These are phyloP conservation scores for Fusarium nurragi DNA, from an alignment of 2,329 filamentous ascomycete genomes.

Conservation along the genomic window DNA sequence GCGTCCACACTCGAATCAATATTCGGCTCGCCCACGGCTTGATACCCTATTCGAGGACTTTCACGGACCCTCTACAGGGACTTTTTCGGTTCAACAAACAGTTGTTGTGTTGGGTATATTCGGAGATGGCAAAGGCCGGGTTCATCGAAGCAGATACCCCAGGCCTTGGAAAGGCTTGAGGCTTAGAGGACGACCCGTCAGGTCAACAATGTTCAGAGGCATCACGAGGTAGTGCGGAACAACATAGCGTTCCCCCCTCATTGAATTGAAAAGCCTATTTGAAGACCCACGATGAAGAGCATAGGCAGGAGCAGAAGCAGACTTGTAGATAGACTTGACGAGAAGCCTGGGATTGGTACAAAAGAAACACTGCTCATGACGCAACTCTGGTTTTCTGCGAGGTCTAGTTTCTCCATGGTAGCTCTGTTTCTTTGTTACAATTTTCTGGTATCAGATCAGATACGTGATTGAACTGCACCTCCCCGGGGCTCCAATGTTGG, in stretches of 20 bases:
- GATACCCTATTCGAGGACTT: background rate
- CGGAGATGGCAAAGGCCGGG: constrained; percentile 24
- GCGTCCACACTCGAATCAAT: background rate
- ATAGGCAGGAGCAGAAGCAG: background rate
- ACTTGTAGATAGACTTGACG: constrained; percentile 26
- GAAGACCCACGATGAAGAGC: constrained; percentile 2
- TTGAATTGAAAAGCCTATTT: constrained; percentile 37
- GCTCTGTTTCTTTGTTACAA: background rate
- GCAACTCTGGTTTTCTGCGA: background rate
- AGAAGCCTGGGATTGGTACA: constrained; percentile 14
- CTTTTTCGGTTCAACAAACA: constrained; percentile 16
- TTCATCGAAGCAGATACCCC: constrained; percentile 39
- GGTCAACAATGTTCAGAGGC: constrained; percentile 16
- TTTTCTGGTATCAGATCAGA: background rate
- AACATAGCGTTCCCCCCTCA: constrained; percentile 10
- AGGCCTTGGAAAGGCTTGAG: constrained; percentile 26
- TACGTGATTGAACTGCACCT: background rate
- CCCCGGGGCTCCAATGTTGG: constrained; percentile 3
- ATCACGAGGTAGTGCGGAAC: constrained; percentile 12
- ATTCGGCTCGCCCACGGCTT: constrained; percentile 11
- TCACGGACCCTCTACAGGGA: constrained; percentile 1
- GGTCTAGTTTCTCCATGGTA: background rate
- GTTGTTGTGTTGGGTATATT: constrained; percentile 25
- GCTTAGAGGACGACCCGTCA: constrained; percentile 26
- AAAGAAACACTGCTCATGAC: background rate